phyloP scores from a whole-genome alignment of 2,329 filamentous ascomycete species.

The Fusarium sp. region DNA sequence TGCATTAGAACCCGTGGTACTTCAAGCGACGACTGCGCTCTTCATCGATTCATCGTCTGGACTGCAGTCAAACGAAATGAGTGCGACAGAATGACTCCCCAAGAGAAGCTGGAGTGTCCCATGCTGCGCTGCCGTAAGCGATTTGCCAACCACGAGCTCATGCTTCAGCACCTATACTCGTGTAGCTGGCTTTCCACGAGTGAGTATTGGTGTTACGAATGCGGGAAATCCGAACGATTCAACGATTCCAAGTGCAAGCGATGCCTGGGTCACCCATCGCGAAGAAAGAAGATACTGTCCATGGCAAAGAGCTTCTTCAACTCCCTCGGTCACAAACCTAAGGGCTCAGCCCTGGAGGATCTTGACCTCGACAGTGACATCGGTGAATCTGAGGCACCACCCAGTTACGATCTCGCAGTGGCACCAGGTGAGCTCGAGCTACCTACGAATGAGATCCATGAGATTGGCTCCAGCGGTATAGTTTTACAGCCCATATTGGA shows the following conservation, averaged over 20 bases:
- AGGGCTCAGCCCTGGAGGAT: conserved; percentile 43
- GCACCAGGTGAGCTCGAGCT: conserved; percentile 54
- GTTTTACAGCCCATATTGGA: conserved; percentile 47
- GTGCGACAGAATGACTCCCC: conserved; percentile 57
- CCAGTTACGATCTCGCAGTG: conserved; percentile 58
- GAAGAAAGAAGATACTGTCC: conserved; percentile 62
- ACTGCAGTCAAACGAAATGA: conserved; percentile 65
- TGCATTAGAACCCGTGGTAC: conserved; percentile 56
- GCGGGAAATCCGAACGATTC: conserved; percentile 62
- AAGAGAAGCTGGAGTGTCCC: conserved; percentile 63
- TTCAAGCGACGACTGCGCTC: conserved; percentile 60
- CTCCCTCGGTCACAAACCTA: conserved; percentile 61
- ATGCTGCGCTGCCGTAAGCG: conserved; percentile 61
- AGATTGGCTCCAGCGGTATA: conserved; percentile 62
- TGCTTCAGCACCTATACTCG: conserved; percentile 63
- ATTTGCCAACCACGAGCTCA: conserved; percentile 63
- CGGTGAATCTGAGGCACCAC: conserved; percentile 53
- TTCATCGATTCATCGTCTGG: conserved; percentile 67
- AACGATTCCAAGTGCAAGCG: conserved; percentile 62
- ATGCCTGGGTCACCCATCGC: conserved; percentile 61
- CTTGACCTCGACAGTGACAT: conserved; percentile 46
- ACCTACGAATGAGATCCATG: conserved; percentile 61
- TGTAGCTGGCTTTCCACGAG: conserved; percentile 60
- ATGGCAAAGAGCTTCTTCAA: conserved; percentile 66
- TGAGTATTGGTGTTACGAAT: conserved; percentile 68